Conservation (phyloP, 1,284 basidiomycete species). For the Hortiboletus rubellus region DNA sequence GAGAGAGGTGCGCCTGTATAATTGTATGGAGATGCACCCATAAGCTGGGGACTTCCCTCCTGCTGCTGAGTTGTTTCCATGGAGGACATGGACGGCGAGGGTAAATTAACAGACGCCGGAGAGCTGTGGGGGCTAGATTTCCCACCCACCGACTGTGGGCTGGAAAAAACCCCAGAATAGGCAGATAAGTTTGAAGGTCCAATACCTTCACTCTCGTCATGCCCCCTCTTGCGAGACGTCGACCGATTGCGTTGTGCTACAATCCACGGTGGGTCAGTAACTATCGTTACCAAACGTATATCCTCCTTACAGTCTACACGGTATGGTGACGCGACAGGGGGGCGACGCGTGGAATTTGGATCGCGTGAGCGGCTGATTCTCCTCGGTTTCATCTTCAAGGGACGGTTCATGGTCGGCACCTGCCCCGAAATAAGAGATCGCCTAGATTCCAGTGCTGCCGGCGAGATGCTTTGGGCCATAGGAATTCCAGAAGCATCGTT, state of each 20-base stretch:
- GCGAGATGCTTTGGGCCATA: constrained; percentile 35
- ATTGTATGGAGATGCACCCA: constrained; percentile 38
- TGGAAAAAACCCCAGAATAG: constrained; percentile 54
- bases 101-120: constrained; percentile 66
- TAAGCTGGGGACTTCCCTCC: constrained; percentile 48
- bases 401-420: constrained; percentile 42
- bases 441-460: constrained; percentile 45
- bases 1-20: constrained; percentile 50
- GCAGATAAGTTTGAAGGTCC: constrained; percentile 37
- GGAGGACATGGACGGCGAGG: constrained; percentile 61
- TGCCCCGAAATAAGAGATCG: constrained; percentile 41
- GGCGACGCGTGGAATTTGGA: constrained; percentile 54
- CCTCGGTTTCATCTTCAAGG: constrained; percentile 53
- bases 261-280: constrained; percentile 29
- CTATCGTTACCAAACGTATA: constrained; percentile 2
- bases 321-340: constrained; percentile 62
- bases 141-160: constrained; percentile 46
- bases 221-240: constrained; percentile 68
- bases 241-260: constrained; percentile 68
- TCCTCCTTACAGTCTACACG: constrained; percentile 62
- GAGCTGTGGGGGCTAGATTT: constrained; percentile 68
- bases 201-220: constrained; percentile 58
- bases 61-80: constrained; percentile 38
- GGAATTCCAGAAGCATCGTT: constrained; percentile 28
- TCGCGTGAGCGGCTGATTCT: constrained; percentile 62